Conservation (phyloP, 768 basidiomycete species). For the Lactarius hengduanensis region DNA sequence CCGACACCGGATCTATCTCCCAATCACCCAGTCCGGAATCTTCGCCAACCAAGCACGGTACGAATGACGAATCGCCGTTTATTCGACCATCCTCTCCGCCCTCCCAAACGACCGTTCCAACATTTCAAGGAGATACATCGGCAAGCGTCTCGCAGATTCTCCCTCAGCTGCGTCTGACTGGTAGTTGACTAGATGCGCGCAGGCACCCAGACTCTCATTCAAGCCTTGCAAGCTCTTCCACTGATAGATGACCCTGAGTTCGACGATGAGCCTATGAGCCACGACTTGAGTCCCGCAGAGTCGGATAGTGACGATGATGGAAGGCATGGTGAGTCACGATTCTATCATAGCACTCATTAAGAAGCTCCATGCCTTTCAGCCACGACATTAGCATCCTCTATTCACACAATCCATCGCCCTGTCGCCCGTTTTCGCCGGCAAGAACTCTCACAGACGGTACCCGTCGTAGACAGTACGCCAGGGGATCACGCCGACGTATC, state of each 20-base stretch:
- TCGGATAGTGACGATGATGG: slow-evolving; percentile 69
- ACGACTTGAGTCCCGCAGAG: slow-evolving; percentile 42
- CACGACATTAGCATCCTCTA: slow-evolving; percentile 69
- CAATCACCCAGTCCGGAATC: slow-evolving; percentile 11
- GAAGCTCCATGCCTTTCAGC: slow-evolving; percentile 34
- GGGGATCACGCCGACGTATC: slow-evolving; percentile 10
- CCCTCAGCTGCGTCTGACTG: slow-evolving; percentile 15
- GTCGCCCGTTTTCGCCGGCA: slow-evolving; percentile 61
- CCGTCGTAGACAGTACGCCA: slow-evolving; percentile 28
- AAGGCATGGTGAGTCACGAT: slow-evolving; percentile 34
- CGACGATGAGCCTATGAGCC: slow-evolving; percentile 56
- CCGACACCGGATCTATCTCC: slow-evolving; percentile 16
- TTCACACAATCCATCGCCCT: slow-evolving; percentile 84
- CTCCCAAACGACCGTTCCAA: slow-evolving; percentile 45
- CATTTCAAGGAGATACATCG: slow-evolving; percentile 69
- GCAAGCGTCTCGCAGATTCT: slow-evolving; percentile 44
- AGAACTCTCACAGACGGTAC: slow-evolving; percentile 30
- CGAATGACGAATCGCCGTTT: slow-evolving; percentile 59
- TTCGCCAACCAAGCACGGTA: slow-evolving; percentile 22
- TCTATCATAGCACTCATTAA: not conserved
- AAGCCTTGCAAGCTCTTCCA: slow-evolving; percentile 82
- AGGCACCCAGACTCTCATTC: slow-evolving; percentile 86
- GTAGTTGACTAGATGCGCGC: slow-evolving; percentile 64
- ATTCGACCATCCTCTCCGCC: slow-evolving; percentile 72
- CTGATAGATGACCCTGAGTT: slow-evolving; percentile 70